Evolutionary conservation across 768 basidiomycete species (phyloP).

Genomic region (Hygrophorus pudorinus): DNA sequence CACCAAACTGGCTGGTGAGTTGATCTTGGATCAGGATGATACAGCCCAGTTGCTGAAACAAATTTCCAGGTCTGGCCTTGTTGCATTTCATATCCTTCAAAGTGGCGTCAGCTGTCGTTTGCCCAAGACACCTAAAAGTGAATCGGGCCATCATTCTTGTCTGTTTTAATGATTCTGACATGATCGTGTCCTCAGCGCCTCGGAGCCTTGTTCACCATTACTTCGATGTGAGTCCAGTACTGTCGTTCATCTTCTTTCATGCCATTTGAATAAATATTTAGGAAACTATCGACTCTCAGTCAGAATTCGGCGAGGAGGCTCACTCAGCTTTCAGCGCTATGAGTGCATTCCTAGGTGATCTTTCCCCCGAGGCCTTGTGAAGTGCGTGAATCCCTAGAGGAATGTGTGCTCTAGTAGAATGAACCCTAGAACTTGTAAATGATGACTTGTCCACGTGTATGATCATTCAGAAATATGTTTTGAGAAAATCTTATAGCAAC

Average conservation of each 20-base stretch:
- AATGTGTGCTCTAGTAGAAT: background rate
- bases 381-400: background rate
- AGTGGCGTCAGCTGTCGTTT: slow-evolving; percentile 82
- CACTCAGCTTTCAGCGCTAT: slow-evolving; percentile 26
- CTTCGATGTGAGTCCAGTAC: slow-evolving; percentile 67
- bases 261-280: slow-evolving; percentile 16
- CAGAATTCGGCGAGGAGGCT: slow-evolving; percentile 66
- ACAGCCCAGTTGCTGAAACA: too few species aligned
- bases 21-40: too few species aligned
- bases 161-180: background rate
- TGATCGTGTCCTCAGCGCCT: slow-evolving; percentile 45
- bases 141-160: slow-evolving; percentile 19
- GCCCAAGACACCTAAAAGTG: slow-evolving; percentile 90
- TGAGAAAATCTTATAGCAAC: too few species aligned
- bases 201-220: slow-evolving; percentile 83
- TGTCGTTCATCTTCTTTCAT: background rate
- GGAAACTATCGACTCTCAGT: slow-evolving; percentile 67
- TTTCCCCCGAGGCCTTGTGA: slow-evolving; percentile 47
- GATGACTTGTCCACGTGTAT: too few species aligned
- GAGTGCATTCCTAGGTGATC: slow-evolving; percentile 35
- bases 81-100: slow-evolving; percentile 86
- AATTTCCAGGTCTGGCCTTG: slow-evolving; percentile 67
- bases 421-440: background rate
- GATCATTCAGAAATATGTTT: too few species aligned
- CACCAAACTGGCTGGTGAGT: slow-evolving; percentile 95